Base-by-base conservation (phyloP, 2,329 filamentous ascomycete species). In the Fusarium continuum region DNA sequence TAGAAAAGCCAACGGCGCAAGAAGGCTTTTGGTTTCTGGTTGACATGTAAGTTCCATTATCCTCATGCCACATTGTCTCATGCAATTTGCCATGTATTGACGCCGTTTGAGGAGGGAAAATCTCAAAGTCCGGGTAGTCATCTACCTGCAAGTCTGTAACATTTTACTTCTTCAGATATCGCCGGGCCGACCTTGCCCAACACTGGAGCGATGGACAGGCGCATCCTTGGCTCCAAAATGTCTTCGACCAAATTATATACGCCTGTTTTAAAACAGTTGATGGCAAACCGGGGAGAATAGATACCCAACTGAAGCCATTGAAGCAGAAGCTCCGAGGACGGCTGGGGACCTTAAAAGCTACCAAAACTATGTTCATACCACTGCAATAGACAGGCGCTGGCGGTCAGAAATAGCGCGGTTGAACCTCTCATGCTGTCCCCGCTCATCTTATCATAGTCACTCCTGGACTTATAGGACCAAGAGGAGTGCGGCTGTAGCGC, bases 221-320 rank as follows among this genome's bases (percentile, higher is more conserved):
- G 90, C 88, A 91, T 91, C 88, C 88, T 92, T 0, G 89, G 89
- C 76, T 91, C 89, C 55, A 92, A 92, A 1, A 92, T 88, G 29
- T 90, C 89, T 8, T 89, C 89, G 20, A 90, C 81, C 0, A 80
- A 79, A 67, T 88, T 91, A 73, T 91, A 86, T 1, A 83, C 78
- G 0, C 84, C 82, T 0, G 90, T 92, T 77, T 92, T 92, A 83
- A 89, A 91, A 74, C 89, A 92, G 74, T 92, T 92, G 78, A 91
- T 91, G 10, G 89, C 87, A 67, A 92, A 91, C 0, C 89, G 85
- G 0, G 87, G 83, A 2, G 88, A 89, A 75, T 91, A 85, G 57
- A 87, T 84, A 6, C 89, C 90, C 3, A 90, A 81, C 70, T 92
- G 90, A 11, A 91, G 81, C 90, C 90, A 92, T 25, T 89, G 85